These are phyloP conservation scores for Fusarium hainanense DNA, from an alignment of 2,329 filamentous ascomycete species.

Conservation along the genomic window DNA sequence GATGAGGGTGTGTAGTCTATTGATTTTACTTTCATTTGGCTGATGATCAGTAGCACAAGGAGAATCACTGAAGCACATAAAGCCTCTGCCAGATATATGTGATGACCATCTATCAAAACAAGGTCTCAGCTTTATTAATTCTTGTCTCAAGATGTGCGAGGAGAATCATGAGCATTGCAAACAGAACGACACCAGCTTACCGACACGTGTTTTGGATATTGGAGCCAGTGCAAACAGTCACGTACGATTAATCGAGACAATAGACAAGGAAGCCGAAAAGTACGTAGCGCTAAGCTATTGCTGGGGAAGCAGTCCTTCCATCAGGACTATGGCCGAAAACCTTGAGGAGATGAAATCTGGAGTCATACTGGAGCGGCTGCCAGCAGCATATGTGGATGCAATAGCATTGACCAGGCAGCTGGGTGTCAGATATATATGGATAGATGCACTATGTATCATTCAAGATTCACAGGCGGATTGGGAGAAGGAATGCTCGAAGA, in stretches of 20 bases:
- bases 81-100: constrained; percentile 27
- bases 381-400: constrained; percentile 24
- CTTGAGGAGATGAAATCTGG: constrained; percentile 17
- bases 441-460: constrained; percentile 37
- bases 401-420: constrained; percentile 9
- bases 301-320: constrained; percentile 19
- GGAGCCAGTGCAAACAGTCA: neutral
- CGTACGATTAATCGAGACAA: constrained; percentile 11
- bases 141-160: constrained; percentile 18
- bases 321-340: constrained; percentile 9
- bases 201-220: constrained; percentile 31
- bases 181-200: neutral
- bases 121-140: constrained; percentile 16
- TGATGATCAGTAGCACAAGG: constrained; percentile 8
- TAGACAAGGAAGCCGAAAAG: neutral
- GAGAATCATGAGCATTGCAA: constrained; percentile 13
- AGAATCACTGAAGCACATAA: constrained; percentile 13
- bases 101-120: constrained; percentile 23
- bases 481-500: constrained; percentile 31
- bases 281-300: constrained; percentile 40
- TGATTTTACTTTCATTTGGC: accelerated
- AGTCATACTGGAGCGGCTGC: constrained; percentile 7
- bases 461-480: constrained; percentile 30
- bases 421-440: constrained; percentile 30
- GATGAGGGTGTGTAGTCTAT: neutral